A percentile compares a stretch with the other conserved stretches of the same genome.
phyloP scores from a whole-genome alignment of 768 basidiomycete species.

The Tricholomella constricta region DNA sequence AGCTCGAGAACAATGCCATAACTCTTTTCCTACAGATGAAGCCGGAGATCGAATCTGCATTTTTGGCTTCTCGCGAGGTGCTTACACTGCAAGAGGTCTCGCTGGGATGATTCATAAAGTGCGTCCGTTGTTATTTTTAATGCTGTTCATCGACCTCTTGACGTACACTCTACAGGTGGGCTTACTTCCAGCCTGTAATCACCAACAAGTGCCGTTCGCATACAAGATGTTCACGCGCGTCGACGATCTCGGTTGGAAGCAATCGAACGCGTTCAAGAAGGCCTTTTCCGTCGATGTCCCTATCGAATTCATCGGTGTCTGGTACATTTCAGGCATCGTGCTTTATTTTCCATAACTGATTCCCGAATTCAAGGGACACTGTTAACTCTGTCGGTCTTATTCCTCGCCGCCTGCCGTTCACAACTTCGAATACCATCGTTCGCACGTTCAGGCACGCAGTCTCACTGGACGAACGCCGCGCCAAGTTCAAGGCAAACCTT shows the following conservation, averaged over 20 bases:
- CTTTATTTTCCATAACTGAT: neutral
- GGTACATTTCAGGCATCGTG: slow-evolving; percentile 28
- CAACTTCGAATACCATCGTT: slow-evolving; percentile 43
- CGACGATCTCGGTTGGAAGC: slow-evolving; percentile 25
- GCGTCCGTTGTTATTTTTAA: slow-evolving; percentile 31
- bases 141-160: neutral
- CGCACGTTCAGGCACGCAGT: slow-evolving; percentile 51
- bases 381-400: slow-evolving; percentile 51
- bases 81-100: slow-evolving; percentile 48
- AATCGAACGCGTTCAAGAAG: slow-evolving; percentile 42
- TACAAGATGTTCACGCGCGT: slow-evolving; percentile 54
- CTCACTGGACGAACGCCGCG: slow-evolving; percentile 50
- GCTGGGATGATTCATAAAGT: slow-evolving; percentile 56
- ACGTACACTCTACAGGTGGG: slow-evolving; percentile 41
- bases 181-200: slow-evolving; percentile 55
- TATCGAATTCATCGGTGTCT: slow-evolving; percentile 54
- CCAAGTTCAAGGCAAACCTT: slow-evolving; percentile 46
- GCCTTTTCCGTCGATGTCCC: slow-evolving; percentile 45
- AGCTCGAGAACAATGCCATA: neutral
- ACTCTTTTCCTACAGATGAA: slow-evolving; percentile 31
- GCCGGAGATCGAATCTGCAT: slow-evolving; percentile 58
- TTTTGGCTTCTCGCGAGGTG: slow-evolving; percentile 54
- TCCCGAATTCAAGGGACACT: slow-evolving; percentile 44
- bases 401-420: slow-evolving; percentile 44
- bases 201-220: slow-evolving; percentile 60